A percentile compares a stretch with the other conserved stretches of the same genome.
Conservation (phyloP, 106 monocot genomes). For the Hemerocallis citrina region DNA sequence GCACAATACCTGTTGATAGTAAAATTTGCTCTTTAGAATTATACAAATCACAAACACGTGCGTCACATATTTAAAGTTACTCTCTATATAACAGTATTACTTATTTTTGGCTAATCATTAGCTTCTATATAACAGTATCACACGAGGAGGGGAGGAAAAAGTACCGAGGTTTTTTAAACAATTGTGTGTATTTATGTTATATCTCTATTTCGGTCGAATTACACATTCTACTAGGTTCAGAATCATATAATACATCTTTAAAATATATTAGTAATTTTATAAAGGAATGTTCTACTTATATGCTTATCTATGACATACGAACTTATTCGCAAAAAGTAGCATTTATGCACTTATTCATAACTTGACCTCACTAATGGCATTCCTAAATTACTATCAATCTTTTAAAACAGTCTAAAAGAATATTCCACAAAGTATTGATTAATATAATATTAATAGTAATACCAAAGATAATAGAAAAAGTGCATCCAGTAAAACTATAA, state of each 20-base stretch:
- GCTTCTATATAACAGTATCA: not conserved
- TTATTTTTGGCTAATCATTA: too few relatives aligned
- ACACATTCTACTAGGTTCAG: too few relatives aligned
- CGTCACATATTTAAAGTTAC: too few relatives aligned
- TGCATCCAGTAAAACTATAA: not conserved
- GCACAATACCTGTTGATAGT: slow-evolving; percentile 10
- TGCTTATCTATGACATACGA: too few relatives aligned
- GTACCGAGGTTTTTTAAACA: too few relatives aligned
- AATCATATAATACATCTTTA: too few relatives aligned
- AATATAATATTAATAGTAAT: not conserved
- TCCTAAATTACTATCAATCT: too few relatives aligned
- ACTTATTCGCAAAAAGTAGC: too few relatives aligned
- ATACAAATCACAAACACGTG: not conserved
- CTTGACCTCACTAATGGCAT: not conserved
- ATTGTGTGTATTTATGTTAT: too few relatives aligned
- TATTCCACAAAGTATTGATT: not conserved
- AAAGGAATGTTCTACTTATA: too few relatives aligned
- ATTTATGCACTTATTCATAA: not conserved
- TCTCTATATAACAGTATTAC: not conserved
- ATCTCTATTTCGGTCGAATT: too few relatives aligned
- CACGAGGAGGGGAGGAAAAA: not conserved
- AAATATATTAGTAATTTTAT: too few relatives aligned
- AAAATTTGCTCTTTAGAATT: not conserved
- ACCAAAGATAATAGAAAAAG: not conserved
- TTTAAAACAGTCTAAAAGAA: not conserved